Evolutionary conservation across 371 early-diverging fungal species (phyloP), one percentile per base, ranked within the genome.

Genomic region (Paraphysoderma sedebokerense): DNA sequence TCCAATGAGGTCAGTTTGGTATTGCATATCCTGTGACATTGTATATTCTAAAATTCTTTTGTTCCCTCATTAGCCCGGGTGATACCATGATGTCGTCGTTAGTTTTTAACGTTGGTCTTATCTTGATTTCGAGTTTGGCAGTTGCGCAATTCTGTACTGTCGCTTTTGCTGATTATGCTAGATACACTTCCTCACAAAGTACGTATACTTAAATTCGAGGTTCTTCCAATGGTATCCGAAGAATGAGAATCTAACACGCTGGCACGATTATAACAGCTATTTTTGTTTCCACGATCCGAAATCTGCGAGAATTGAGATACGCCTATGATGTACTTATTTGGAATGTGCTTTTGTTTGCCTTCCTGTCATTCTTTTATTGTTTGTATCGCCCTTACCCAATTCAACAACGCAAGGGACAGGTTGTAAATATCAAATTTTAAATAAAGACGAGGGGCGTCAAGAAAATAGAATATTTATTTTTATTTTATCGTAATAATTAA

Each of bases 61-160:
- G 69, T n/a, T n/a, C n/a, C n/a, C n/a, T n/a, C n/a, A n/a, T n/a
- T n/a, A n/a, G 71, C 27, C 50, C 70, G 26, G 69, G 70, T 32
- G 72, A 68, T 37, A 72, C 72, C 1, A 53, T 71, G 60, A 74
- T 74, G 71, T 68, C 58, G 52, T 55, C 66, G 9, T 38, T 74
- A 32, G 61, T 74, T 9, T 74, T 71, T 54, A 74, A 74, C 52
- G 59, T 57, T n/a, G 74, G 74, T 26, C 47, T 74, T 26, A 62
- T 74, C 24, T 51, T 72, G 29, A 52, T 72, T 1, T 53, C 57
- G 42, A 68, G 70, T 11, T 48, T 74, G 44, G 55, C 70, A 2
- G 62, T 71, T 7, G 62, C 68, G 5, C 74, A 74, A 50, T 74
- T 74, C 48, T 66, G 65, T 47, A 56, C 70, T 19, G 46, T 58